Base-by-base conservation (phyloP, 2,329 filamentous ascomycete species). In the Boeremia exigua region DNA sequence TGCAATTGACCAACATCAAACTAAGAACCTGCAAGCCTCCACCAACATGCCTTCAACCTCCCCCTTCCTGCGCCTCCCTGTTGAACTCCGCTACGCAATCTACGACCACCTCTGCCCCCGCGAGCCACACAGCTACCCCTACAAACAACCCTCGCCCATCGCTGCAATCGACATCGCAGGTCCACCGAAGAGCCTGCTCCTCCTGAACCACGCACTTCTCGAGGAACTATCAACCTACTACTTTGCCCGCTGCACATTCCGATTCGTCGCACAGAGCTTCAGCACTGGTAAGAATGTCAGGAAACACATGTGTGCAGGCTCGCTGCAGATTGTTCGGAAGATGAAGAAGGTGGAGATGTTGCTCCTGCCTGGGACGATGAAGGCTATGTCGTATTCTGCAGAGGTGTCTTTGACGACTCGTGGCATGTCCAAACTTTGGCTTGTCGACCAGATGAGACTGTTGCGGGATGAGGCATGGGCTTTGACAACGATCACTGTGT, bases 31-130 rank as follows among this genome's bases (percentile, higher is more conserved):
- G n/a, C 15, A 17, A 7, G 4, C 40, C 27, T 6, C 27, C 14
- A 3, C 39, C 19, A 36, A 36, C 2, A 43, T 43, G 30, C 10
- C 10, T 8, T 6, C 14, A 37, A 11, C 10, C 2, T 30, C 45
- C 10, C 37, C 51, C 14, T 34, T 65, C 38, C 50, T 65, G 1
- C 15, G 36, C 27, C 59, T 65, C 14, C 60, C 62, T 3, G 19
- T 19, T 28, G 62, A 65, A 17, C 54, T 65, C 14, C 62, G 60
- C 38, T 58, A 61, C 42, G 30, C 57, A 19, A 57, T 65, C 15
- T 65, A 61, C 56, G 56, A 61, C 36, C 23, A 56, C 11, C 54
- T 65, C 15, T 58, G 44, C 11, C 37, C 27, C 6, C 30, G 28
- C 2, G 48, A 42, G 12, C 48, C 58, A 7, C 53, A 48, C 14